These are phyloP conservation scores for Apiotrichum veenhuisii DNA, from an alignment of 1,284 basidiomycete species.

Conservation along the genomic window DNA sequence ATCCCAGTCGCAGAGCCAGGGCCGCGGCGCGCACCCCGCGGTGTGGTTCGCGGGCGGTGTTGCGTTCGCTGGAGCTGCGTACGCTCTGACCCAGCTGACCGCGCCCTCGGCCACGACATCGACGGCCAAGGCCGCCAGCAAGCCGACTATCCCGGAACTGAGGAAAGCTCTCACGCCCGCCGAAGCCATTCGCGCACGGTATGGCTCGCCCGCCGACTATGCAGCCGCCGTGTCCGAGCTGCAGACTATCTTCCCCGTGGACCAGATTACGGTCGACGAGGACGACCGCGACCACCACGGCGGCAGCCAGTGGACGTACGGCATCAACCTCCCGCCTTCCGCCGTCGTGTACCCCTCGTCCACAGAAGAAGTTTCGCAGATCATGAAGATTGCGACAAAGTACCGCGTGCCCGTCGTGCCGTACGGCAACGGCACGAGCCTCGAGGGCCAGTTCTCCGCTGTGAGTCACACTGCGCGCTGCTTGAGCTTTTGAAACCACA, in stretches of 20 bases:
- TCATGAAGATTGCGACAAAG: constrained; percentile 33
- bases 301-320: constrained; percentile 9
- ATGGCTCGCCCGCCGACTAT: constrained; percentile 14
- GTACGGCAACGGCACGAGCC: constrained; percentile 36
- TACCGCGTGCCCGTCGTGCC: constrained; percentile 38
- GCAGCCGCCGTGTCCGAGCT: constrained; percentile 11
- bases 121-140: neutral
- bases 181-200: neutral
- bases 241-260: constrained; percentile 4
- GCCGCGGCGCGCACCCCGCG: too few relatives aligned
- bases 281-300: constrained; percentile 11
- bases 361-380: constrained; percentile 35
- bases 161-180: neutral
- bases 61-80: too few relatives aligned
- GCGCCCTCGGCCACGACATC: neutral
- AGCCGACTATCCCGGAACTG: neutral
- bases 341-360: constrained; percentile 29
- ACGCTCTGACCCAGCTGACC: neutral
- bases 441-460: constrained; percentile 36
- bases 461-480: constrained; percentile 10
- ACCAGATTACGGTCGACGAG: constrained; percentile 10
- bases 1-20: too few relatives aligned
- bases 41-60: too few relatives aligned
- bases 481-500: neutral
- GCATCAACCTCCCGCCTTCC: constrained; percentile 11